Conservation (phyloP, 805 yeast genomes). For the Gaillardinia entomophila region DNA sequence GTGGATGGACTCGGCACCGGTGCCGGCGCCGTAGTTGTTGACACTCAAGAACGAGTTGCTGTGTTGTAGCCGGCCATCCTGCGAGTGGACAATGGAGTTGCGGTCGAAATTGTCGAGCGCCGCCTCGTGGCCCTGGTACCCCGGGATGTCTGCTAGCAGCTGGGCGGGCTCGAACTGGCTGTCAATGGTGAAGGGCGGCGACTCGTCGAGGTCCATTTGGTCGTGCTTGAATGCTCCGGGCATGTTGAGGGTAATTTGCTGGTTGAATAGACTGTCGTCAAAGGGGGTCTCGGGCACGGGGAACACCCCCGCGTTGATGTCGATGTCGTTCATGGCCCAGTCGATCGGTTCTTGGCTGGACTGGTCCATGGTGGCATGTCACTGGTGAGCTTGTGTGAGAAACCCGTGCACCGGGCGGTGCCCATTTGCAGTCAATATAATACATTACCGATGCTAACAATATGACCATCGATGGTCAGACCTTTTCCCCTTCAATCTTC, state of each 20-base stretch:
- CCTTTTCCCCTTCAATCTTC: no score
- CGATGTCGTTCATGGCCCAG: background rate
- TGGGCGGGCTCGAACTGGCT: constrained; percentile 16
- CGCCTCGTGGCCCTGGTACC: constrained; percentile 4
- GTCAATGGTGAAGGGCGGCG: constrained; percentile 32
- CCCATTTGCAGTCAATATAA: no score
- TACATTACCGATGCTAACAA: no score
- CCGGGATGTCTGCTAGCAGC: constrained; percentile 7
- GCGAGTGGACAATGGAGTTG: constrained; percentile 1
- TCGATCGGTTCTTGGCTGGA: background rate
- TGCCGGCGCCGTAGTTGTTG: constrained; percentile 2
- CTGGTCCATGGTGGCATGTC: background rate
- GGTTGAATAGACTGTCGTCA: background rate
- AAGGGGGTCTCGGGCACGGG: no score
- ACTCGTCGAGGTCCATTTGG: constrained; percentile 31
- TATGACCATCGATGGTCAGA: no score
- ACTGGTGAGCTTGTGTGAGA: no score
- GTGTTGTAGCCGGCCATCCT: constrained; percentile 3
- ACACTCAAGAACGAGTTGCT: constrained; percentile 6
- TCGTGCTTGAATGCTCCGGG: constrained; percentile 24
- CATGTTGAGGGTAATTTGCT: constrained; percentile 8
- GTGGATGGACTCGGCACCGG: background rate
- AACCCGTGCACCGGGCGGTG: no score
- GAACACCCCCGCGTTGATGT: no score
- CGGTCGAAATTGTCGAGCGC: constrained; percentile 1